Base-by-base conservation (phyloP, 768 basidiomycete species). In the Collybiopsis confluens region DNA sequence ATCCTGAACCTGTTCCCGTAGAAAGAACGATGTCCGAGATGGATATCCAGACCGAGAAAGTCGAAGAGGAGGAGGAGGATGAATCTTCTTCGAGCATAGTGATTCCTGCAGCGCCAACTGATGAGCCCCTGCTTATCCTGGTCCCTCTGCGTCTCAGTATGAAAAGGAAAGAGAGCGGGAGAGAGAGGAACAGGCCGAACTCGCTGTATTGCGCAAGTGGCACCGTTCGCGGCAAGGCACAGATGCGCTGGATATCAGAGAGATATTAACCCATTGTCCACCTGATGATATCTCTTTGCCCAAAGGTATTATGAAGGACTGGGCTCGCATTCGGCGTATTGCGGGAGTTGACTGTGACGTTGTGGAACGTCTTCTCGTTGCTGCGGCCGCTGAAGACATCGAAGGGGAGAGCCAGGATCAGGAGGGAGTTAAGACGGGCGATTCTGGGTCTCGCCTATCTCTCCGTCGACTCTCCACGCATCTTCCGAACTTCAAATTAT, bases 91-190 rank as follows among this genome's bases (percentile, higher is more conserved):
- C 85, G 1, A 89, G 86, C 1, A 89, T 86, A 0, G 87, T 88
- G 3, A 87, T 85, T 1, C 88, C 86, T 13, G 75, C 87, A 55
- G 72, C 84, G 4, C 86, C 88, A 2, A 79, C 87, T 2, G 89
- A 90, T 58, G 75, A 83, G 35, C 90, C 90, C 90, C 90, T 0
- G 81, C 89, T 1, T 91, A 92, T 63, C 37, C 38, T 15, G 50
- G 38, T 20, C 41, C 50, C 24, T 52, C 50, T 3, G 75, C 79
- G 56, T 81, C 84, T 61, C 72, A 83, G 38, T 70, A 80, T 18
- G 73, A 73, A 28, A 75, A 83, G 56, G 73, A 76, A 56, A 69
- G 71, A 59, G 76, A 82, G 28, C 72, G 76, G 24, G 47, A 48
- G 47, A 48, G 35, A 20, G 47, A 48, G 18, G 47, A 37, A 37